Conservation (phyloP, 2,329 filamentous ascomycete genomes). For the Metarhizium anisopliae region DNA sequence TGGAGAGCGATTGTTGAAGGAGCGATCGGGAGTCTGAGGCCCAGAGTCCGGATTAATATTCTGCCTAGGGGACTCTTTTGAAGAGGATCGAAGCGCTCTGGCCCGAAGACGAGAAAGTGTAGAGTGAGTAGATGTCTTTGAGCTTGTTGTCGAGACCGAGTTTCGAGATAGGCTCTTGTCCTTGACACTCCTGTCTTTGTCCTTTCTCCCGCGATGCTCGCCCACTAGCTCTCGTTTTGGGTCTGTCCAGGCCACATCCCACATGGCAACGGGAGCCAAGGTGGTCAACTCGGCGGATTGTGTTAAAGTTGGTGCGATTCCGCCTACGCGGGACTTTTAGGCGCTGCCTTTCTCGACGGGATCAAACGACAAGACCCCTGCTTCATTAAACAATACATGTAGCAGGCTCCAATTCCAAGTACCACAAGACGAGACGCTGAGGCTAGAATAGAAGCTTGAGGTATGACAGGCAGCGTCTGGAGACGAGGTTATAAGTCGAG, state of each 20-base stretch:
- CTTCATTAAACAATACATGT: slow-evolving; percentile 5
- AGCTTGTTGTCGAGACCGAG: slow-evolving; percentile 8
- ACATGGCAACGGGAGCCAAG: slow-evolving; percentile 34
- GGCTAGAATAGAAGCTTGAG: background rate
- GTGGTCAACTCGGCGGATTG: background rate
- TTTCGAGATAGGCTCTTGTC: slow-evolving; percentile 2
- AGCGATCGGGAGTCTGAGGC: background rate
- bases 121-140: slow-evolving; percentile 3
- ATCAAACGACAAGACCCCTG: slow-evolving; percentile 5
- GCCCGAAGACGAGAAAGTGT: slow-evolving; percentile 20
- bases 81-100: slow-evolving; percentile 10
- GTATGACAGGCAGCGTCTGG: background rate
- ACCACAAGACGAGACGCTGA: background rate
- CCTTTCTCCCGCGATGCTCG: slow-evolving; percentile 42
- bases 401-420: background rate
- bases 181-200: slow-evolving; percentile 16
- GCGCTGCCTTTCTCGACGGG: background rate
- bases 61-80: background rate
- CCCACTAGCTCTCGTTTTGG: slow-evolving; percentile 43
- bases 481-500: background rate
- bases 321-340: background rate
- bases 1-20: slow-evolving; percentile 1
- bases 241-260: slow-evolving; percentile 51
- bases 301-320: background rate
- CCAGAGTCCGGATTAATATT: background rate